These are phyloP conservation scores for Chaetoceros tenuissimus DNA, from an alignment of 108 stramenopile genomes.

Conservation along the genomic window DNA sequence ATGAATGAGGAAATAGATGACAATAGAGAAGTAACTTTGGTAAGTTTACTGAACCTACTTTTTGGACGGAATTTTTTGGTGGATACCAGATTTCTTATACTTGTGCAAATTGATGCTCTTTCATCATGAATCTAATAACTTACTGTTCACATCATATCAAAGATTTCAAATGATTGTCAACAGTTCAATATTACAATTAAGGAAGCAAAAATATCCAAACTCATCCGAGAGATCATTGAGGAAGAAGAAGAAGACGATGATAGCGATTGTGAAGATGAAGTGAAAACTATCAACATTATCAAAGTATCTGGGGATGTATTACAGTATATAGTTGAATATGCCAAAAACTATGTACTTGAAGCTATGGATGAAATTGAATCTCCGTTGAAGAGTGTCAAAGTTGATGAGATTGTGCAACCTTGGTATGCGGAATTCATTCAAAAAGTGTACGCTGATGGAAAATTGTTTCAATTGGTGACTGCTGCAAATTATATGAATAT, in stretches of 20 bases:
- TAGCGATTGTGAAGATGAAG: conserved; percentile 71
- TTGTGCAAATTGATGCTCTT: no score
- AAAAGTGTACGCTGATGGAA: no score
- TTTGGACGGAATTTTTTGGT: no score
- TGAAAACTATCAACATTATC: conserved; percentile 93
- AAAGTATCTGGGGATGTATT: conserved; percentile 90
- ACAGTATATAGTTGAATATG: conserved; percentile 96
- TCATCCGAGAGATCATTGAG: conserved; percentile 86
- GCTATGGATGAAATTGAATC: conserved; percentile 95
- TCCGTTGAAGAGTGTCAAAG: conserved; percentile 86
- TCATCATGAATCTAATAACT: no score
- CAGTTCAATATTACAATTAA: conserved; percentile 77
- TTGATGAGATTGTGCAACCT: conserved; percentile 91
- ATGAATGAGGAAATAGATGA: no score
- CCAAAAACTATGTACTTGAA: conserved; percentile 80
- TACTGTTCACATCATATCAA: no score
- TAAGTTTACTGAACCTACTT: no score
- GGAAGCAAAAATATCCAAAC: conserved; percentile 87
- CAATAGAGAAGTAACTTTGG: no score
- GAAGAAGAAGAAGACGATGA: conserved; percentile 76
- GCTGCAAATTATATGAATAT: conserved; percentile 80
- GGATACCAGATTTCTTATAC: no score
- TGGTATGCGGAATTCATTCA: conserved; percentile 97
- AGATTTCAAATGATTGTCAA: conserved; percentile 90
- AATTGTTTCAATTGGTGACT: conserved; percentile 71